A percentile compares a stretch with the other conserved stretches of the same genome.
These are phyloP conservation scores for Tirmania nivea DNA, from an alignment of 495 filamentous ascomycete genomes.

Conservation along the genomic window DNA sequence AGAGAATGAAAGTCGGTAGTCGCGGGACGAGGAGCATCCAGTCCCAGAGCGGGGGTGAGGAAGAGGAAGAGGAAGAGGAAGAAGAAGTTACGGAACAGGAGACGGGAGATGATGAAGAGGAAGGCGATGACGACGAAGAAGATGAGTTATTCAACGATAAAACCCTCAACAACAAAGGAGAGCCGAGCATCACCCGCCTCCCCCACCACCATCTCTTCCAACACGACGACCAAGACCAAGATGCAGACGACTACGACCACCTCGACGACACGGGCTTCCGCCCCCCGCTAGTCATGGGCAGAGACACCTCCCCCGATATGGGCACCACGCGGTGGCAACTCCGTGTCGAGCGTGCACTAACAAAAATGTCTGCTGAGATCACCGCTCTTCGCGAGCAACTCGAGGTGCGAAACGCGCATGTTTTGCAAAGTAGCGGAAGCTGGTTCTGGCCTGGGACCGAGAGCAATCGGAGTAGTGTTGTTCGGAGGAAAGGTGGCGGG, in stretches of 20 bases:
- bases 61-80: conserved; percentile 5
- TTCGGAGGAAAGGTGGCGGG: conserved; percentile 6
- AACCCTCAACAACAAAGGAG: conserved; percentile 17
- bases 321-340: conserved; percentile 40
- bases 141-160: conserved; percentile 14
- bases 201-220: background rate
- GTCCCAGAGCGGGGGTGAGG: conserved; percentile 3
- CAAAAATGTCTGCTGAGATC: conserved; percentile 78
- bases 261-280: background rate
- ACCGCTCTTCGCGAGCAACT: conserved; percentile 87
- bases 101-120: conserved; percentile 20
- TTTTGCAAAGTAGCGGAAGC: background rate
- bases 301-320: conserved; percentile 22
- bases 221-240: background rate
- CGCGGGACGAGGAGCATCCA: conserved; percentile 12
- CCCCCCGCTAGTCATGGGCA: conserved; percentile 7
- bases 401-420: conserved; percentile 22
- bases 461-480: background rate
- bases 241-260: background rate
- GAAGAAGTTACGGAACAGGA: conserved; percentile 10
- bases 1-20: background rate
- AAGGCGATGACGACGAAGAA: conserved; percentile 21
- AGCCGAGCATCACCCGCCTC: no score
- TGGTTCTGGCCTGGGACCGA: background rate
- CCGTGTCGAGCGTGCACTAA: conserved; percentile 66